These are phyloP conservation scores for Talaromyces sp. DNA, from an alignment of 2,329 filamentous ascomycete species.

Conservation along the genomic window DNA sequence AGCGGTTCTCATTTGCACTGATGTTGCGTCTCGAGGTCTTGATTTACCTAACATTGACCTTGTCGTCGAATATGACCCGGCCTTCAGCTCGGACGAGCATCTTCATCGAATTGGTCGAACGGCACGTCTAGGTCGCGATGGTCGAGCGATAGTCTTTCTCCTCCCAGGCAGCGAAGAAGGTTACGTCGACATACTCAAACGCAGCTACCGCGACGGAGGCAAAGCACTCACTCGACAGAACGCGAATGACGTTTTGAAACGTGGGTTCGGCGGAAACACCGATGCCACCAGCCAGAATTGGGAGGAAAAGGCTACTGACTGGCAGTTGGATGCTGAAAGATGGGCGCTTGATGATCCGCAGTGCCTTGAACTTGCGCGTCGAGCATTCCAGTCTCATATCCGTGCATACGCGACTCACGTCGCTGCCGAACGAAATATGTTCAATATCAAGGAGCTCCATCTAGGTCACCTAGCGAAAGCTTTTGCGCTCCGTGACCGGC, in stretches of 20 bases:
- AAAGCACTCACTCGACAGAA: constrained; percentile 60
- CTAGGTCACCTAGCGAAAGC: constrained; percentile 91
- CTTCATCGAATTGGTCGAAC: constrained; percentile 92
- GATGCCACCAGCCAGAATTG: constrained; percentile 50
- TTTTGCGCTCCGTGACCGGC: constrained; percentile 84
- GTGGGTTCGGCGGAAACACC: constrained; percentile 55
- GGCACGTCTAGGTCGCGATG: constrained; percentile 83
- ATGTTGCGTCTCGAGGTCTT: constrained; percentile 91
- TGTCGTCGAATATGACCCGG: constrained; percentile 93
- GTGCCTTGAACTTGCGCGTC: constrained; percentile 73
- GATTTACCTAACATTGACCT: constrained; percentile 94
- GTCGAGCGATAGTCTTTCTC: constrained; percentile 83
- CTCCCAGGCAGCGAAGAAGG: constrained; percentile 88
- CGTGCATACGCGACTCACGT: constrained; percentile 93
- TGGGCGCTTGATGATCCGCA: constrained; percentile 62
- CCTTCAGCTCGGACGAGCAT: constrained; percentile 90
- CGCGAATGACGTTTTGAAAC: constrained; percentile 64
- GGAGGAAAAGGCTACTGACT: constrained; percentile 64
- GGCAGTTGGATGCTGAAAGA: constrained; percentile 63
- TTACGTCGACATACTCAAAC: constrained; percentile 75
- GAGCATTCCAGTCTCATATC: constrained; percentile 87
- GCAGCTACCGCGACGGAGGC: constrained; percentile 62
- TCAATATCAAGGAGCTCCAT: constrained; percentile 88
- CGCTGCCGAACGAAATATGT: constrained; percentile 75
- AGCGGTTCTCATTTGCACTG: constrained; percentile 84